These are phyloP conservation scores for Populus tremula DNA, from an alignment of 345 rosid genomes.

Conservation along the genomic window DNA sequence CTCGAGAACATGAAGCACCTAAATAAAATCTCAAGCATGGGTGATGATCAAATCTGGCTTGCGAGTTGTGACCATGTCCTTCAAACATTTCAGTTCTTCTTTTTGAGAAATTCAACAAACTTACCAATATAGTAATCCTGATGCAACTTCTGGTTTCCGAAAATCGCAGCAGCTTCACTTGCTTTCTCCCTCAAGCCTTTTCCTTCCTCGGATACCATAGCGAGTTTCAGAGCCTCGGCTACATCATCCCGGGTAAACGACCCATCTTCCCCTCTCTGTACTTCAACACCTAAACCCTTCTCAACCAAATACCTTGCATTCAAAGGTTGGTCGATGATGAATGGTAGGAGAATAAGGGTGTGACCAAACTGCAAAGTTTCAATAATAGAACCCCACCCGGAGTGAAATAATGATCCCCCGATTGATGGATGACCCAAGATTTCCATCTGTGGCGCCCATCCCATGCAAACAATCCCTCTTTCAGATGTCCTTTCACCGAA, in stretches of 20 bases:
- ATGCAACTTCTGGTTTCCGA: conserved; percentile 20
- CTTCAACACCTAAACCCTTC: conserved; percentile 25
- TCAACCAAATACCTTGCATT: conserved; percentile 28
- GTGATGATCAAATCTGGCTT: not conserved
- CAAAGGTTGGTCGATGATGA: conserved; percentile 26
- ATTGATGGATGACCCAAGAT: conserved; percentile 21
- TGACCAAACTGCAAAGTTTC: conserved; percentile 31
- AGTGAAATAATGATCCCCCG: conserved; percentile 30
- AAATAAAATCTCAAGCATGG: not conserved
- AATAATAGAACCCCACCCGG: conserved; percentile 31
- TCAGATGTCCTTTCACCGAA: not conserved
- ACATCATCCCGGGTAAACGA: conserved; percentile 18
- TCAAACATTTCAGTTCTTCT: not conserved
- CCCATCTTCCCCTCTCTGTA: conserved; percentile 27
- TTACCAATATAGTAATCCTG: conserved; percentile 6
- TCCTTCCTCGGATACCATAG: conserved; percentile 24
- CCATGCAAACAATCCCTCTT: conserved; percentile 21
- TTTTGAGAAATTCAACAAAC: conserved; percentile 22
- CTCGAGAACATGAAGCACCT: not conserved
- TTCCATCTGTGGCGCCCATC: conserved; percentile 33
- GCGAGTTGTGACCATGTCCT: not conserved
- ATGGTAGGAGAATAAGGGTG: conserved; percentile 16
- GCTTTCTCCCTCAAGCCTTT: not conserved
- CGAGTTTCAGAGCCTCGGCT: conserved; percentile 18
- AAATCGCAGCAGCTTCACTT: conserved; percentile 14